Conservation (phyloP, 2,329 filamentous ascomycete genomes). For the Aspergillus fructus region DNA sequence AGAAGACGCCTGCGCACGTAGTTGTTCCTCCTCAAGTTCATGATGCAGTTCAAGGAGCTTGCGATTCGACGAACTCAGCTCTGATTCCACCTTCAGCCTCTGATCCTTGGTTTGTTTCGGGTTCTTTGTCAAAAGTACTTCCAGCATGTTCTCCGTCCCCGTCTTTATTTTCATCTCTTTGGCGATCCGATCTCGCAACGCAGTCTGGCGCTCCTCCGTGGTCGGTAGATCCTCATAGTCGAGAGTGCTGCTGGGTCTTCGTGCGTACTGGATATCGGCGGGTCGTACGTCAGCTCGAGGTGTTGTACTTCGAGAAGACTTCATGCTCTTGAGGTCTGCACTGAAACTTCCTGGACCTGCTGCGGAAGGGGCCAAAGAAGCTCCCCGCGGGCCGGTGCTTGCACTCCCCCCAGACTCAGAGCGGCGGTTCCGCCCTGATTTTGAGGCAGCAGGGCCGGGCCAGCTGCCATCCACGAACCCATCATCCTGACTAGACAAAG, state of each 20-base stretch:
- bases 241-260: constrained; percentile 43
- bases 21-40: constrained; percentile 60
- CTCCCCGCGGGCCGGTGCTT: constrained; percentile 63
- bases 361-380: constrained; percentile 69
- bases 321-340: constrained; percentile 74
- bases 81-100: constrained; percentile 74
- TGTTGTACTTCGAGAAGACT: constrained; percentile 61
- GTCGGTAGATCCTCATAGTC: constrained; percentile 63
- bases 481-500: constrained; percentile 41
- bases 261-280: constrained; percentile 36
- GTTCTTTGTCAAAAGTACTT: constrained; percentile 91
- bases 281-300: constrained; percentile 57
- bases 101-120: constrained; percentile 92
- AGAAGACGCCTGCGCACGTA: constrained; percentile 56
- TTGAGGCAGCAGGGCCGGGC: constrained; percentile 32
- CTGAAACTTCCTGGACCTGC: constrained; percentile 83
- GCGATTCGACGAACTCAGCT: constrained; percentile 83
- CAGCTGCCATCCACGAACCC: constrained; percentile 40
- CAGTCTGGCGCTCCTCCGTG: constrained; percentile 71
- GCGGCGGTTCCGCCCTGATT: constrained; percentile 42
- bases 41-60: constrained; percentile 61
- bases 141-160: constrained; percentile 95
- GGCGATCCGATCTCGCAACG: constrained; percentile 79
- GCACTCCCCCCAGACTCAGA: constrained; percentile 58
- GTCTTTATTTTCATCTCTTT: constrained; percentile 98